phyloP scores from a whole-genome alignment of 2,329 filamentous ascomycete species.

The Passalora sequoiae region DNA sequence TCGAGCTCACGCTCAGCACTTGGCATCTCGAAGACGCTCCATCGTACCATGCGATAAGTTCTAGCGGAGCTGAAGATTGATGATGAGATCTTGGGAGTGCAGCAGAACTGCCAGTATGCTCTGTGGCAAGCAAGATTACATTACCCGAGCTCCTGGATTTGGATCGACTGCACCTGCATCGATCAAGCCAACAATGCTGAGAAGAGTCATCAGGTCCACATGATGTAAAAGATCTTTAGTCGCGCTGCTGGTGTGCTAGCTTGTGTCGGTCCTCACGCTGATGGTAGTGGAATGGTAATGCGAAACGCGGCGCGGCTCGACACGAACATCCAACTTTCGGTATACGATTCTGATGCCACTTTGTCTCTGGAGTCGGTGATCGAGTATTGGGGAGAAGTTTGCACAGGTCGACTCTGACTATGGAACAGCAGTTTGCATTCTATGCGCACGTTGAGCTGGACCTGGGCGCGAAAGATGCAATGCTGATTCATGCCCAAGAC shows the following conservation, averaged over 20 bases:
- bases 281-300: neutral
- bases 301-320: too few species aligned
- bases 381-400: too few species aligned
- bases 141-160: neutral
- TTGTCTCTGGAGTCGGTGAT: too few species aligned
- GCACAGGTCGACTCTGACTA: too few species aligned
- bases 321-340: too few species aligned
- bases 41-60: slow-evolving; percentile 1
- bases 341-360: too few species aligned
- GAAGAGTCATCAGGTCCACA: slow-evolving; percentile 6
- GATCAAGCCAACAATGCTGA: slow-evolving; percentile 3
- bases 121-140: slow-evolving; percentile 2
- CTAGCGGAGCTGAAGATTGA: neutral
- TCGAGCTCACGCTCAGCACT: neutral
- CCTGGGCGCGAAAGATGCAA: too few species aligned
- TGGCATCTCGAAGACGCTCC: neutral
- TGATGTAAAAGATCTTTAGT: slow-evolving; percentile 4
- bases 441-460: too few species aligned
- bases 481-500: too few species aligned
- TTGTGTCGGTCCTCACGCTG: slow-evolving; percentile 1
- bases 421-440: too few species aligned
- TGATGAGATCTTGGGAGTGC: neutral
- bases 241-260: neutral
- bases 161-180: slow-evolving; percentile 9
- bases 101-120: slow-evolving; percentile 5